Evolutionary conservation across 495 filamentous ascomycete genomes (phyloP).

Genomic region (Amphirosellinia nigrospora): DNA sequence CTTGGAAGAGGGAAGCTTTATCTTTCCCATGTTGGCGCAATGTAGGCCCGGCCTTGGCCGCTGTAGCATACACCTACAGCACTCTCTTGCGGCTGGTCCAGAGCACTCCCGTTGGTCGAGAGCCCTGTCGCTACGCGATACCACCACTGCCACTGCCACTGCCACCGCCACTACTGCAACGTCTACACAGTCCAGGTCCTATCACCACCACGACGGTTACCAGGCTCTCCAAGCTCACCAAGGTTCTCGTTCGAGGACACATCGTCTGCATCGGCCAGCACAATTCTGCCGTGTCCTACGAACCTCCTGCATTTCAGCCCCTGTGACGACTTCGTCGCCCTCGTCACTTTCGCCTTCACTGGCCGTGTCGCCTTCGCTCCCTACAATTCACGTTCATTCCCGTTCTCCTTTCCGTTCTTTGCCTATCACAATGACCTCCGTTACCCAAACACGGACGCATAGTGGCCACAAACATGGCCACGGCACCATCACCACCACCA

Average conservation of each 20-base stretch:
- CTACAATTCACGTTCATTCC: constrained; percentile 25
- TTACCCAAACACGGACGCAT: constrained; percentile 52
- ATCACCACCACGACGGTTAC: background rate
- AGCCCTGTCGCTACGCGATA: constrained; percentile 13
- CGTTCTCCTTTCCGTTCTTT: constrained; percentile 27
- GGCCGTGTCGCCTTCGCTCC: constrained; percentile 20
- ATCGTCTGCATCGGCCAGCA: constrained; percentile 28
- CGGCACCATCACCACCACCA: constrained; percentile 74
- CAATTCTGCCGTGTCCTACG: constrained; percentile 40
- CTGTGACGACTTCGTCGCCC: constrained; percentile 10
- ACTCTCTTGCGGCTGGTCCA: constrained; percentile 39
- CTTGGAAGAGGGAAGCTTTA: constrained; percentile 11
- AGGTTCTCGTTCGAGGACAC: constrained; percentile 42
- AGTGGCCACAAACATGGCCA: constrained; percentile 32
- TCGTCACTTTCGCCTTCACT: background rate
- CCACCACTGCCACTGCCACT: constrained; percentile 15
- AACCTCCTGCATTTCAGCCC: constrained; percentile 33
- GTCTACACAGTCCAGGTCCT: constrained; percentile 8
- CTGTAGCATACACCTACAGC: constrained; percentile 28
- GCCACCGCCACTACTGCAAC: constrained; percentile 24
- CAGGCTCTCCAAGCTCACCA: constrained; percentile 12
- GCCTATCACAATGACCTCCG: constrained; percentile 33
- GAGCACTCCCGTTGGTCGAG: constrained; percentile 20
- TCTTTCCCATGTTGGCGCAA: constrained; percentile 34
- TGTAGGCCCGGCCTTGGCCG: constrained; percentile 37